A percentile compares a stretch with the other conserved stretches of the same genome.
These are phyloP conservation scores for Erythrobasidium yunnanense DNA, from an alignment of 768 basidiomycete species.

Conservation along the genomic window DNA sequence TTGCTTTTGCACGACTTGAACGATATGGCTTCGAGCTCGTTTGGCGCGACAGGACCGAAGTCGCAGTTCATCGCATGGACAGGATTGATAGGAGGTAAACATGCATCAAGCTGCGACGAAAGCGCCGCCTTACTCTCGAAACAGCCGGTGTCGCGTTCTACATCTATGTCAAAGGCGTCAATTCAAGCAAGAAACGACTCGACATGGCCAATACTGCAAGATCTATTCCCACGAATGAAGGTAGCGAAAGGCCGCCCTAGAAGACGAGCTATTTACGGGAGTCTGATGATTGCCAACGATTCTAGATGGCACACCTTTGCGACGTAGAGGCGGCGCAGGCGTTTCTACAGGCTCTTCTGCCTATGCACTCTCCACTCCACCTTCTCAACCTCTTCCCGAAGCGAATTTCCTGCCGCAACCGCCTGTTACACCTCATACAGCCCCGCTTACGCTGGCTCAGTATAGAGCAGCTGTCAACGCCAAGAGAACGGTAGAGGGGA, in stretches of 20 bases:
- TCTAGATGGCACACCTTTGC: too few relatives aligned
- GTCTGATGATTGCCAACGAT: too few relatives aligned
- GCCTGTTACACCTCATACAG: not conserved
- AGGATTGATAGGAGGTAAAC: not conserved
- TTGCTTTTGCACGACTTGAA: not conserved
- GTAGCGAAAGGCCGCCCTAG: too few relatives aligned
- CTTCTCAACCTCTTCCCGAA: not conserved
- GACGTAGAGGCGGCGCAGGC: not conserved
- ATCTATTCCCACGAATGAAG: too few relatives aligned
- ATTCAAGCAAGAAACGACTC: not conserved
- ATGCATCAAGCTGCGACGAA: too few relatives aligned
- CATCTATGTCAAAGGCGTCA: not conserved
- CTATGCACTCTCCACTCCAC: not conserved
- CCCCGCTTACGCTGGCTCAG: not conserved
- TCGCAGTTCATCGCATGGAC: constrained; percentile 13
- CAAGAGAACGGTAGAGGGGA: not conserved
- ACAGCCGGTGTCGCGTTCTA: not conserved
- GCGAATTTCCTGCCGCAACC: not conserved
- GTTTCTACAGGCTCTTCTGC: not conserved
- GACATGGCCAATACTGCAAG: too few relatives aligned
- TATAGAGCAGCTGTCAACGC: not conserved
- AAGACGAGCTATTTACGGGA: too few relatives aligned
- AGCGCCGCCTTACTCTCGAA: too few relatives aligned
- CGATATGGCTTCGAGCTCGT: not conserved
- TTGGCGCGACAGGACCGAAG: not conserved